Conservation (phyloP, 2,329 filamentous ascomycete genomes). For the Fusarium globosum region DNA sequence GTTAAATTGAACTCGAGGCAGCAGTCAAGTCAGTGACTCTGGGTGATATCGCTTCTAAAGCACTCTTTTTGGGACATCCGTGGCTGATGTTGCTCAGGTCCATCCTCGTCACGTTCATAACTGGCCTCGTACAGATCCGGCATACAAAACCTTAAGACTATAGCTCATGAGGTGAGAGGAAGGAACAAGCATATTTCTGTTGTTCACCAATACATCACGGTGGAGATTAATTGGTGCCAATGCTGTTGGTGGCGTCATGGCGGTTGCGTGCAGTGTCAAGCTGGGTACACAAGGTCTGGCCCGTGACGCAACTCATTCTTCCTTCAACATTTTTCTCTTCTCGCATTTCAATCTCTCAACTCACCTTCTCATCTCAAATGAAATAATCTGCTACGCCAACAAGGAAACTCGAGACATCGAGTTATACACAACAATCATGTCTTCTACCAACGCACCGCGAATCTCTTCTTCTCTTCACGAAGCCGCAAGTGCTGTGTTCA, state of each 20-base stretch:
- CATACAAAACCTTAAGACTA: too few relatives aligned
- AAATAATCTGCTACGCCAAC: too few relatives aligned
- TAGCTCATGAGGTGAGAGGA: too few relatives aligned
- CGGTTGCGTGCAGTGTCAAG: not conserved
- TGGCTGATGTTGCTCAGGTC: not conserved
- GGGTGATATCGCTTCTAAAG: fast-evolving
- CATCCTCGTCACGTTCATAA: too few relatives aligned
- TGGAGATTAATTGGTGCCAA: not conserved
- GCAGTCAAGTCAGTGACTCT: not conserved
- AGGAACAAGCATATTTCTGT: too few relatives aligned
- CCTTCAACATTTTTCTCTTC: not conserved
- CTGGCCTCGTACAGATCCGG: fast-evolving
- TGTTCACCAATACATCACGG: not conserved
- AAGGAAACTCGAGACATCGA: not conserved
- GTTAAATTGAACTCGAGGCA: too few relatives aligned
- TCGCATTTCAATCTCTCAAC: not conserved
- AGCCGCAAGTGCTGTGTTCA: not conserved
- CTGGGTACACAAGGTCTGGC: not conserved
- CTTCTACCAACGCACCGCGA: not conserved
- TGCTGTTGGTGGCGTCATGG: not conserved
- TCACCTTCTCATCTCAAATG: not conserved
- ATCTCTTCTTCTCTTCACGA: not conserved
- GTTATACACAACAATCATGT: not conserved
- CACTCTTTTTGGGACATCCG: fast-evolving
- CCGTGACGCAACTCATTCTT: not conserved